Evolutionary conservation across 768 basidiomycete species (phyloP).

Genomic region (Tricholoma hemisulphureum): DNA sequence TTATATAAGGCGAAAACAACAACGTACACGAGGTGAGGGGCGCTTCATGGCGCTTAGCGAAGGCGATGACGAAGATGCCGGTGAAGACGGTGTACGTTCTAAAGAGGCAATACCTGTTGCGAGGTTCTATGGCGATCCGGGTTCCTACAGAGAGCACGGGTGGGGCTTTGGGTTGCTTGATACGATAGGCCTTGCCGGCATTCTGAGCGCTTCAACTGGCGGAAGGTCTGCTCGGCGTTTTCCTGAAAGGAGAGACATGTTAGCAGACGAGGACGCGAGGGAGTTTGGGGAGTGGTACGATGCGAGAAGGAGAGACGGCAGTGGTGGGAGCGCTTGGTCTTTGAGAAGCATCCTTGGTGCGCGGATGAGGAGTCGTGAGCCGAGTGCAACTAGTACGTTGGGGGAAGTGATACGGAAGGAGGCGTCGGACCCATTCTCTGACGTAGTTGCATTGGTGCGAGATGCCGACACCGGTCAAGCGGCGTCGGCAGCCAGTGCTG

Average conservation of each 20-base stretch:
- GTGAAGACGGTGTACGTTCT: conserved; percentile 27
- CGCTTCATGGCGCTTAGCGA: conserved; percentile 33
- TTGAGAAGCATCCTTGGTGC: conserved; percentile 45
- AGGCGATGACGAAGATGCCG: conserved; percentile 35
- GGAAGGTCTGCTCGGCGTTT: conserved; percentile 24
- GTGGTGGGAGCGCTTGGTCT: conserved; percentile 54
- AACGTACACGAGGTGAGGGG: conserved; percentile 17
- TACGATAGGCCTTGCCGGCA: conserved; percentile 27
- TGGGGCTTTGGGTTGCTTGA: conserved; percentile 19
- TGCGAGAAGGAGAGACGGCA: conserved; percentile 36
- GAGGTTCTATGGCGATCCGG: conserved; percentile 17
- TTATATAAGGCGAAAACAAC: conserved; percentile 40
- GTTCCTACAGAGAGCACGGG: conserved; percentile 7
- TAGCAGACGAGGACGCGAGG: conserved; percentile 71
- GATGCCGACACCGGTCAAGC: conserved; percentile 33
- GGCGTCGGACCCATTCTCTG: conserved; percentile 52
- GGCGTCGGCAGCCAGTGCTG: conserved; percentile 11
- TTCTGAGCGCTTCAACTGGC: conserved; percentile 29
- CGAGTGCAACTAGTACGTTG: conserved; percentile 32
- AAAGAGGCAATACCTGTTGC: conserved; percentile 32
- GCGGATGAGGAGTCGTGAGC: conserved; percentile 38
- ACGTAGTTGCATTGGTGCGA: conserved; percentile 38
- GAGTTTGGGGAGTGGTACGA: conserved; percentile 47
- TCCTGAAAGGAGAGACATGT: conserved; percentile 61
- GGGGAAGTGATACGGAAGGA: conserved; percentile 38